Conservation (phyloP, 495 filamentous ascomycete genomes). For the Penicillium roqueforti region DNA sequence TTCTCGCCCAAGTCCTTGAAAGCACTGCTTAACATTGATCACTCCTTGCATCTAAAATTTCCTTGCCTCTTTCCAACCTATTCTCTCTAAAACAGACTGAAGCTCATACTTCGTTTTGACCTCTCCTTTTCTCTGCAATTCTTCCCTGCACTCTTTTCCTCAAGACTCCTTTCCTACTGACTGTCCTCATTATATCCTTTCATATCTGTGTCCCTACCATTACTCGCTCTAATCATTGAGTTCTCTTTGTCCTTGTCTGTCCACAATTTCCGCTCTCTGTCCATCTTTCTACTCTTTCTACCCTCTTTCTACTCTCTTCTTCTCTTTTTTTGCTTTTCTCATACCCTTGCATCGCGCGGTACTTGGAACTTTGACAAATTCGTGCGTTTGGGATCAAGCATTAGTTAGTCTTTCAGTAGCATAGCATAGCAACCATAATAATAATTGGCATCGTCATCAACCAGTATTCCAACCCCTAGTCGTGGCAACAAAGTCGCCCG, state of each 20-base stretch:
- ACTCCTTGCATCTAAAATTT: slow-evolving; percentile 5
- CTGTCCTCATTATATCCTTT: not conserved
- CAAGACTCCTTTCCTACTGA: not conserved
- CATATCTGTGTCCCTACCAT: not conserved
- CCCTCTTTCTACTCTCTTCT: not conserved
- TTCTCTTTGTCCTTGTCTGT: not conserved
- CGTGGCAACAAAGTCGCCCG: not conserved
- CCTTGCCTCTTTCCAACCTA: not conserved
- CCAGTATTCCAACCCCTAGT: not conserved
- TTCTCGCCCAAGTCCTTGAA: slow-evolving; percentile 42
- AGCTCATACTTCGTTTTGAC: not conserved
- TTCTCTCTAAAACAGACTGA: not conserved
- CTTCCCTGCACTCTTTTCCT: not conserved
- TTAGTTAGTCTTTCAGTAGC: slow-evolving; percentile 15
- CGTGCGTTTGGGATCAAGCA: not conserved
- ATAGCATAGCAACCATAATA: slow-evolving; percentile 23
- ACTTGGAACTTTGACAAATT: slow-evolving; percentile 4
- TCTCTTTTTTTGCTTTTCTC: slow-evolving; percentile 5
- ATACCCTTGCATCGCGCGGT: slow-evolving; percentile 31
- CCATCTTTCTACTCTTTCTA: not conserved
- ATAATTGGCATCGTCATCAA: slow-evolving; percentile 18
- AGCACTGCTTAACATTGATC: slow-evolving; percentile 24
- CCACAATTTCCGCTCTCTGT: not conserved
- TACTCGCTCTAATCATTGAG: not conserved
- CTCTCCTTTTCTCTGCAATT: not conserved